phyloP scores from a whole-genome alignment of 1,284 basidiomycete genomes.

The Melanopsichium pennsylvanicum region DNA sequence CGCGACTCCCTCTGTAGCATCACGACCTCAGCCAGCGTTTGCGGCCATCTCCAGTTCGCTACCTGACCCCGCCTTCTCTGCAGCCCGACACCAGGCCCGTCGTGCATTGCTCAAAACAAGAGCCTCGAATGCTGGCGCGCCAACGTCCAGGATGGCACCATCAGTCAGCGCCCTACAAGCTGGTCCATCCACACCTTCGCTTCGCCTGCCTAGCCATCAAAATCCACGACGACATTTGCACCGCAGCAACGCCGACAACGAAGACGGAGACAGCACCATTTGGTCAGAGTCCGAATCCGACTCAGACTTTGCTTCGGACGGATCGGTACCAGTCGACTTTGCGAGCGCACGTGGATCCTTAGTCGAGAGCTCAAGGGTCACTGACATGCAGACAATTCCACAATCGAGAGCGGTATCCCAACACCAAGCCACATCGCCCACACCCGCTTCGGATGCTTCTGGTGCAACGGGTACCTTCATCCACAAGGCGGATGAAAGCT shows the following conservation, averaged over 20 bases:
- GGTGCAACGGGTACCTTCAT: constrained; percentile 54
- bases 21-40: constrained; percentile 2
- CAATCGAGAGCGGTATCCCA: constrained; percentile 14
- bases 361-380: constrained; percentile 32
- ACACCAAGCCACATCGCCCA: constrained; percentile 14
- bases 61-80: constrained; percentile 37
- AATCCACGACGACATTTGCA: constrained; percentile 11
- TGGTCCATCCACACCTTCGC: constrained; percentile 38
- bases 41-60: constrained; percentile 3
- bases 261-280: constrained; percentile 36
- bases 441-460: constrained; percentile 19
- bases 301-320: constrained; percentile 13
- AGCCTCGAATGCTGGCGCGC: constrained; percentile 6
- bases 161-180: constrained; percentile 9
- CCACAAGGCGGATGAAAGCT: constrained; percentile 55
- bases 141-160: constrained; percentile 3
- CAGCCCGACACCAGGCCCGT: constrained; percentile 36
- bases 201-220: constrained; percentile 36
- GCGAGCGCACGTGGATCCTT: constrained; percentile 38
- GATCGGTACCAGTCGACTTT: constrained; percentile 38
- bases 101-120: constrained; percentile 31
- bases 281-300: constrained; percentile 39
- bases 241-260: constrained; percentile 13
- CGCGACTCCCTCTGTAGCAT: constrained; percentile 10
- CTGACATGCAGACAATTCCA: constrained; percentile 27